Conservation (phyloP, 306 rosid genomes). For the Vigna trinervia region DNA sequence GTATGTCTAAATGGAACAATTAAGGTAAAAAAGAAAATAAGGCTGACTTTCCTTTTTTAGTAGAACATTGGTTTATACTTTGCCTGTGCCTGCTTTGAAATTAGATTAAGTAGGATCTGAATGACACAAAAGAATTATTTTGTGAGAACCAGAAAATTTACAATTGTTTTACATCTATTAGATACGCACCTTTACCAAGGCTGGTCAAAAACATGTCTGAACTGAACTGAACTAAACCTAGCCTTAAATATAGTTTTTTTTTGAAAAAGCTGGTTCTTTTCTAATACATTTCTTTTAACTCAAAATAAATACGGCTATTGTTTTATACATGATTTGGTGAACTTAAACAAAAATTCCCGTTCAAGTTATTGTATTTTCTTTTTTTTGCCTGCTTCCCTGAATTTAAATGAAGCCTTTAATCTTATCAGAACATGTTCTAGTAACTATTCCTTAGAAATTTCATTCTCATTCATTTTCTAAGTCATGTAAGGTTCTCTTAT, state of each 20-base stretch:
- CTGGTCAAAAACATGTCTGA: not conserved
- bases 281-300: not conserved
- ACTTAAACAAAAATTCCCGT: not conserved
- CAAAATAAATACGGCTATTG: not conserved
- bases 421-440: slow-evolving; percentile 1
- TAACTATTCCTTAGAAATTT: slow-evolving; percentile 9
- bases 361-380: not conserved
- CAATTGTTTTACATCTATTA: not conserved
- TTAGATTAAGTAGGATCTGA: not conserved
- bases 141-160: not conserved
- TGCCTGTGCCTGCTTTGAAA: slow-evolving; percentile 1
- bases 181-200: not conserved
- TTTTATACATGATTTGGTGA: slow-evolving; percentile 16
- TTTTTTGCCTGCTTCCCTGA: not conserved
- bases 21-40: slow-evolving; percentile 18
- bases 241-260: not conserved
- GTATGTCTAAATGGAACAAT: slow-evolving; percentile 10
- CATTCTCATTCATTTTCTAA: not conserved
- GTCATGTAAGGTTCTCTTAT: not conserved
- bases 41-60: not conserved
- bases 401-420: slow-evolving; percentile 12
- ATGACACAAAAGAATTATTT: not conserved
- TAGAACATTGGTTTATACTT: not conserved
- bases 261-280: not conserved
- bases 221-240: not conserved